Evolutionary conservation across 495 filamentous ascomycete species (phyloP), one percentile per base, ranked within the genome.

Genomic region (Parathielavia appendiculata): DNA sequence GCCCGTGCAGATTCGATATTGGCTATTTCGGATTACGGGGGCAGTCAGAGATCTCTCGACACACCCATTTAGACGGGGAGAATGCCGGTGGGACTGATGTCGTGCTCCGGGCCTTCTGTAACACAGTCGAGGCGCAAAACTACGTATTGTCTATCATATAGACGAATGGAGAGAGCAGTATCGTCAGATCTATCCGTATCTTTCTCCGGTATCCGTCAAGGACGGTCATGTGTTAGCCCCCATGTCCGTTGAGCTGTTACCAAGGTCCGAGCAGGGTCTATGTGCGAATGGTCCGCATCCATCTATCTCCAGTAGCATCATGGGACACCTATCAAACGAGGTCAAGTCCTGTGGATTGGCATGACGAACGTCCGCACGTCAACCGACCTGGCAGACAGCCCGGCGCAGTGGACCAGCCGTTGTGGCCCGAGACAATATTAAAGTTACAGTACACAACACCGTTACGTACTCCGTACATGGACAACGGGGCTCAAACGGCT

Each of bases 21-120:
- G 66, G 66, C 64, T 63, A 63, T 67, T 57, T 63, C 51, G 55
- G 36, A 56, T 58, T 30, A 58, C 58, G 46, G 49, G 51, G 56
- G 38, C 57, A 59, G 30, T 39, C 46, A 59, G 61, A 51, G 59
- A 56, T 63, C 51, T 55, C 52, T 63, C 56, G 62, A 51, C 48
- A 70, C 61, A 63, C 63, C 70, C 71, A 69, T 60, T 60, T 63
- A 65, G 59, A 30, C 65, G 68, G 71, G 66, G 65, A 75, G 72
- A 73, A 70, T 72, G 65, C 66, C 62, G 68, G 64, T 57, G 69
- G 63, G 67, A 58, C 53, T 56, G 20, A 58, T 62, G 59, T 59
- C 35, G 53, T 64, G 52, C 56, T 62, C 57, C 47, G 56, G 58
- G 53, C 46, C 57, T 59, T 51, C 36, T 11, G 55, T 61, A 34